These are phyloP conservation scores for Kalmanozyma brasiliensis DNA, from an alignment of 1,284 basidiomycete genomes.

Conservation along the genomic window DNA sequence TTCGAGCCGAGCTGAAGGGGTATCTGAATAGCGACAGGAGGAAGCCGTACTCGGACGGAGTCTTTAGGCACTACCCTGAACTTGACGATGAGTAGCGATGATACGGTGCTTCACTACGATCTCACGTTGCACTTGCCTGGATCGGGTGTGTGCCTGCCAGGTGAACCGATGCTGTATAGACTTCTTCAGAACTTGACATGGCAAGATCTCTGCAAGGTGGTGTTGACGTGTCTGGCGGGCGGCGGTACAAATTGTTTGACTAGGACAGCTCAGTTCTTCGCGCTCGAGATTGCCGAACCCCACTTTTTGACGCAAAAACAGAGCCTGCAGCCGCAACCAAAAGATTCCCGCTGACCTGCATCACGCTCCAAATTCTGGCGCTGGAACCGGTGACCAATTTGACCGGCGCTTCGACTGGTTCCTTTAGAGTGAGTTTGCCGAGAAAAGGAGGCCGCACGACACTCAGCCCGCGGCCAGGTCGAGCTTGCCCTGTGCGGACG, in stretches of 20 bases:
- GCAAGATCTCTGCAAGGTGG: no score
- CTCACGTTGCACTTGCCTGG: no score
- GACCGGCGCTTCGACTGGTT: conserved; percentile 17
- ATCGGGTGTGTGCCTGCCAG: neutral
- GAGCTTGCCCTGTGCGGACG: conserved; percentile 24
- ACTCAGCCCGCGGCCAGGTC: neutral
- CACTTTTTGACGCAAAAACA: neutral
- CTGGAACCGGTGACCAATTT: conserved; percentile 36
- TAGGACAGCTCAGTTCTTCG: no score
- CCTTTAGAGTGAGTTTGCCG: conserved; percentile 18
- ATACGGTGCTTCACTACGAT: no score
- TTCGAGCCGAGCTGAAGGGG: conserved; percentile 68
- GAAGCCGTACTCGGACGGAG: conserved; percentile 69
- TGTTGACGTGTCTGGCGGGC: no score
- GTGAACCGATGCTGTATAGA: no score
- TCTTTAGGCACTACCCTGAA: conserved; percentile 72
- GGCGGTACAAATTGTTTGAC: no score
- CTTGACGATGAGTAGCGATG: conserved; percentile 68
- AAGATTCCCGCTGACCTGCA: no score
- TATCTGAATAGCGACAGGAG: conserved; percentile 71
- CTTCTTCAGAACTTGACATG: no score
- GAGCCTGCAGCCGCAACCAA: no score
- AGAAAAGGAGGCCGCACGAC: conserved; percentile 8
- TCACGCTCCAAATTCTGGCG: no score
- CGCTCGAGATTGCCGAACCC: conserved; percentile 17